Evolutionary conservation across 495 filamentous ascomycete species (phyloP), one percentile per base, ranked within the genome.

Genomic region (Gamarada debralockiae): DNA sequence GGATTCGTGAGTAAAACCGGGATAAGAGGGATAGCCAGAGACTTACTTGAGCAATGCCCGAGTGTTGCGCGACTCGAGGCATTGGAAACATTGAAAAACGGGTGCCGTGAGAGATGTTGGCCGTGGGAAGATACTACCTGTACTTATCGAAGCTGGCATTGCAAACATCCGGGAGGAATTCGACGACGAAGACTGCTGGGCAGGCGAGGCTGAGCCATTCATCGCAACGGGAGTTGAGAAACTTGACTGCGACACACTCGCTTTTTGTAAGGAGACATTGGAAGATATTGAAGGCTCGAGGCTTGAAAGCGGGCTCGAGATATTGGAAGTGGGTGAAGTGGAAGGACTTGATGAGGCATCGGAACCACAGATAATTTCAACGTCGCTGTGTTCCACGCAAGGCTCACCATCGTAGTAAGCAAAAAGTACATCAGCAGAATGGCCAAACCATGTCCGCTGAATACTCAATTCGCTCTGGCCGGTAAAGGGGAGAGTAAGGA

Each of bases 1-100:
- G 8, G 8, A 34, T 34, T 8, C n/a, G 31, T 8, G n/a, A n/a
- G 31, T 8, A 34, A 8, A 34, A 34, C 31, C 8, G n/a, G 29
- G 13, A 24, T 22, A 15, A 31, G 20, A 33, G 15, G 17, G 12
- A 39, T 38, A 22, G 27, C n/a, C 17, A n/a, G n/a, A 21, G 1
- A 54, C 52, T 36, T 54, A 54, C 52, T 47, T 54, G 52, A 54
- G 52, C 41, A 33, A n/a, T 14, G 21, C 52, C 22, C 24, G 40
- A 46, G 52, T 22, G n/a, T 17, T 46, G 20, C 18, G 14, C 12
- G 25, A 14, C 17, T 48, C 17, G 27, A 31, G 31, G 31, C 52
- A 54, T 9, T 48, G 21, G 14, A 33, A 20, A 48, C 52, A 54
- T 48, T 20, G n/a, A n/a, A n/a, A n/a, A n/a, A 21, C 18, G 22